A percentile compares a stretch with the other conserved stretches of the same genome.
phyloP scores from a whole-genome alignment of 106 monocot species.

The Dactylorhiza incarnata region DNA sequence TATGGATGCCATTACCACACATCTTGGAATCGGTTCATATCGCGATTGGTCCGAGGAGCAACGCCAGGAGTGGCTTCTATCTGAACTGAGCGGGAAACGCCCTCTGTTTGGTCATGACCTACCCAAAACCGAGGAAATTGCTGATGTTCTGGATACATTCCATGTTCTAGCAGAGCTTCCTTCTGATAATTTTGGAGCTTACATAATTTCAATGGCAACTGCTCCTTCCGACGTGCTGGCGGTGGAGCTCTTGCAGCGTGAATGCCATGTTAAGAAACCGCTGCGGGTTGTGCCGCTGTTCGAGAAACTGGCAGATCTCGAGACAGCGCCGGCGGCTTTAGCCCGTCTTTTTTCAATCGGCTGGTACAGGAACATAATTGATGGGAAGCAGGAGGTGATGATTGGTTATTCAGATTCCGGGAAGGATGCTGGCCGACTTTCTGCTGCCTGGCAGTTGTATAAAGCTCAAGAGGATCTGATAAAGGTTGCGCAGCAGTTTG shows the following conservation, averaged over 20 bases:
- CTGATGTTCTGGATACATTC: constrained; percentile 74
- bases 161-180: constrained; percentile 80
- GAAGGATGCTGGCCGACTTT: constrained; percentile 81
- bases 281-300: constrained; percentile 82
- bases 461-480: constrained; percentile 82
- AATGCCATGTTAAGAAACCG: constrained; percentile 58
- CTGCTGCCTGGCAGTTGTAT: constrained; percentile 93
- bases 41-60: constrained; percentile 92
- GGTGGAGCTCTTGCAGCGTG: constrained; percentile 65
- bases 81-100: constrained; percentile 79
- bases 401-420: constrained; percentile 93
- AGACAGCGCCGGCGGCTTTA: constrained; percentile 75
- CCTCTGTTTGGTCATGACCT: constrained; percentile 86
- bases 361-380: constrained; percentile 71
- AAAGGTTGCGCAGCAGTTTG: constrained; percentile 73
- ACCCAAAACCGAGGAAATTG: constrained; percentile 76
- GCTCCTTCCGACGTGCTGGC: constrained; percentile 81
- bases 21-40: constrained; percentile 91
- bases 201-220: constrained; percentile 96
- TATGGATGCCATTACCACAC: constrained; percentile 75
- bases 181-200: constrained; percentile 81
- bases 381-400: constrained; percentile 93
- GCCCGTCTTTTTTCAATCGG: constrained; percentile 66
- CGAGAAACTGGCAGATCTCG: constrained; percentile 86
- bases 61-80: constrained; percentile 83